phyloP scores from a whole-genome alignment of 768 basidiomycete genomes.

The Tylopilus sp. region DNA sequence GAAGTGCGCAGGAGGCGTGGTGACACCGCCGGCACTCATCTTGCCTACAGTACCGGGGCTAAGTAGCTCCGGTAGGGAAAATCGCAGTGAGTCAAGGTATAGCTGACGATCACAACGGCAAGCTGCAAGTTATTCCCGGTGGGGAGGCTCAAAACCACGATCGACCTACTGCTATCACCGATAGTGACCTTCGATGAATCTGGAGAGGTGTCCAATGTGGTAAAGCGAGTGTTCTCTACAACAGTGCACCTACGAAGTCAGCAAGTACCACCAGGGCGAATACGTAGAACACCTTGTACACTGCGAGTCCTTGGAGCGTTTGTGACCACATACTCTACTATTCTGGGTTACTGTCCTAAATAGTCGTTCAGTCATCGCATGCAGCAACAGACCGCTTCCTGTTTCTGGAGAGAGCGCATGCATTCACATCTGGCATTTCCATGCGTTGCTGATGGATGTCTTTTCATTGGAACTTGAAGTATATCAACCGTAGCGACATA shows the following conservation, averaged over 20 bases:
- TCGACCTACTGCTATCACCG: background rate
- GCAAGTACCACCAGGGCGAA: background rate
- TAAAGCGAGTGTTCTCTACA: background rate
- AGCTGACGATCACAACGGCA: background rate
- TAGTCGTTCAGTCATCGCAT: background rate
- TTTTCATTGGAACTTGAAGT: constrained; percentile 2
- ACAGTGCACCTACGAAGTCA: no score
- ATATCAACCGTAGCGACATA: constrained; percentile 14
- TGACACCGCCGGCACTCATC: no score
- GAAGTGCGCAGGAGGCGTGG: no score
- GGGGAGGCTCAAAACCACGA: background rate
- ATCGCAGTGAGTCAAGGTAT: background rate
- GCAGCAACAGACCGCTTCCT: background rate
- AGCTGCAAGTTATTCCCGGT: background rate
- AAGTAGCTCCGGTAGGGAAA: no score
- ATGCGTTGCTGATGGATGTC: background rate
- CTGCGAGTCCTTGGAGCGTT: background rate
- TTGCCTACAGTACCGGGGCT: no score
- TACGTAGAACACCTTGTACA: background rate
- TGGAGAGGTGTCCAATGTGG: background rate
- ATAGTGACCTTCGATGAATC: background rate
- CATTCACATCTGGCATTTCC: background rate
- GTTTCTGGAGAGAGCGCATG: background rate
- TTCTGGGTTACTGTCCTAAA: background rate
- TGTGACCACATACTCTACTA: background rate